Evolutionary conservation across 2,329 filamentous ascomycete genomes (phyloP).

Genomic region (Nannizziopsis barbatae): DNA sequence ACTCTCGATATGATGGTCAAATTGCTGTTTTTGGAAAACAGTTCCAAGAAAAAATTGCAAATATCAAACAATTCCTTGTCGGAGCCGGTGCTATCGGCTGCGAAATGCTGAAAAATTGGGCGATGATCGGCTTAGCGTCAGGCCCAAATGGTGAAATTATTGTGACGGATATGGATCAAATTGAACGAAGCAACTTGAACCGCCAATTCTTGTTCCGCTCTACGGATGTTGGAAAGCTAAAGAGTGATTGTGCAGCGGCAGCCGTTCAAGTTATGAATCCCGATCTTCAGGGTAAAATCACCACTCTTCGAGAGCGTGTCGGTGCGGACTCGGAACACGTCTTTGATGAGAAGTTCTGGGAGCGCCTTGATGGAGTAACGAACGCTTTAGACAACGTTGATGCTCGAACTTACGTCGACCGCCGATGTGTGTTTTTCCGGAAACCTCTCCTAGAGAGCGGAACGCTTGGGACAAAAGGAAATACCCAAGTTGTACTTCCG

Average conservation of each 20-base stretch:
- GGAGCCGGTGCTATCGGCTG: constrained; percentile 95
- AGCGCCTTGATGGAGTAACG: constrained; percentile 74
- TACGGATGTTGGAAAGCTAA: constrained; percentile 87
- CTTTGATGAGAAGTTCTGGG: constrained; percentile 92
- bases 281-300: constrained; percentile 75
- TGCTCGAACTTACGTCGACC: constrained; percentile 89
- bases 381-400: constrained; percentile 98
- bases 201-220: constrained; percentile 91
- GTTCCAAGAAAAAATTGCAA: constrained; percentile 86
- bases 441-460: constrained; percentile 94
- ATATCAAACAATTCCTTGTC: constrained; percentile 85
- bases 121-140: constrained; percentile 89
- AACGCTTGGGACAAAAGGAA: constrained; percentile 92
- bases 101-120: constrained; percentile 99
- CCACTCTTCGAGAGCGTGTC: constrained; percentile 76
- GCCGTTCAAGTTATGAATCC: constrained; percentile 96
- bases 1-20: constrained; percentile 87
- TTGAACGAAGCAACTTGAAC: constrained; percentile 98
- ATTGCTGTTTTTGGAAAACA: constrained; percentile 91
- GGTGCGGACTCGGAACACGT: constrained; percentile 84
- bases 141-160: constrained; percentile 80
- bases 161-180: constrained; percentile 96
- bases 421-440: constrained; percentile 94
- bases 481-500: constrained; percentile 90
- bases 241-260: constrained; percentile 84